Evolutionary conservation across 257 asterid genomes (phyloP).

Genomic region (Handroanthus guayacan): DNA sequence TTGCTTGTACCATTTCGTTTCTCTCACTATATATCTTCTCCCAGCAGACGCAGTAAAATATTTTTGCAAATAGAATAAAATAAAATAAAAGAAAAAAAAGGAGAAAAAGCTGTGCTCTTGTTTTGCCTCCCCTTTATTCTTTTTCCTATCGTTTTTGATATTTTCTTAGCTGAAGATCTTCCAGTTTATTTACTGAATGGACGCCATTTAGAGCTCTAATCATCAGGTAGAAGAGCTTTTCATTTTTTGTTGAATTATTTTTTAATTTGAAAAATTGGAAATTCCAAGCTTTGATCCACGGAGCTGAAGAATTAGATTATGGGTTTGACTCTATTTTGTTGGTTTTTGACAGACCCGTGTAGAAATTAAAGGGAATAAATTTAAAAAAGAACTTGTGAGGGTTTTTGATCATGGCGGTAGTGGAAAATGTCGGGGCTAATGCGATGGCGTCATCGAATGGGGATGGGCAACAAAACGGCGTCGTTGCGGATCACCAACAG

Average conservation of each 20-base stretch:
- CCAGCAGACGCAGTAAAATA: conserved; percentile 45
- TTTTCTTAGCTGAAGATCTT: conserved; percentile 46
- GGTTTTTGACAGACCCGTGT: conserved; percentile 22
- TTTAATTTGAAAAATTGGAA: neutral
- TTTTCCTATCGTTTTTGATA: conserved; percentile 22
- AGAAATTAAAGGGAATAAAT: conserved; percentile 7
- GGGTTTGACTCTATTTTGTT: conserved; percentile 7
- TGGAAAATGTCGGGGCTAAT: conserved; percentile 70
- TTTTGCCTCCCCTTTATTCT: conserved; percentile 32
- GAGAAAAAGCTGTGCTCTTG: conserved; percentile 51
- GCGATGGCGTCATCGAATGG: conserved; percentile 63
- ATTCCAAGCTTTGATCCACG: conserved; percentile 47
- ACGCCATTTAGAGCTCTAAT: conserved; percentile 48
- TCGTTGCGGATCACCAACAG: conserved; percentile 47
- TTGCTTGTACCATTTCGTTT: conserved; percentile 34
- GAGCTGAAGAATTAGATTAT: conserved; percentile 25
- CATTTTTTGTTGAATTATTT: neutral
- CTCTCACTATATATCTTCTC: conserved; percentile 36
- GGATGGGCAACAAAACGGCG: conserved; percentile 58
- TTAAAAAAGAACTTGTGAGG: conserved; percentile 9
- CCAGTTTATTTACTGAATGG: conserved; percentile 45
- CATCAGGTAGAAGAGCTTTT: conserved; percentile 48
- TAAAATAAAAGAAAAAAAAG: conserved; percentile 38
- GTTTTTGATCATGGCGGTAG: conserved; percentile 82
- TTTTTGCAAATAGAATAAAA: conserved; percentile 40